Conservation (phyloP, 2,329 filamentous ascomycete genomes). For the Stachybotrys echinatus region DNA sequence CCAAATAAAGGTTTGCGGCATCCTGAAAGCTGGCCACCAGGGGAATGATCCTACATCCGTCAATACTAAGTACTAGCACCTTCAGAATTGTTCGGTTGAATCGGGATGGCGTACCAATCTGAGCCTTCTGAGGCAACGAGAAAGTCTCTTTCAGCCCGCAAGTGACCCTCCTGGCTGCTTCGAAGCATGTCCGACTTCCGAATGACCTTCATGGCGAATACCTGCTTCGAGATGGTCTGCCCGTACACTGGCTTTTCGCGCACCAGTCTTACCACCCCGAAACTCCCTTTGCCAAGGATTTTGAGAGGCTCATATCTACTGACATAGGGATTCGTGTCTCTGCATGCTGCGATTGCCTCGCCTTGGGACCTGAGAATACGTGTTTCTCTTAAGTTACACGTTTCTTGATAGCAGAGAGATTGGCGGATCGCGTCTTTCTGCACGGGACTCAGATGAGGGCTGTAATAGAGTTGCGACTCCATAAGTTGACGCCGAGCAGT, state of each 20-base stretch:
- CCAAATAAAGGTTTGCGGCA: conserved; percentile 74
- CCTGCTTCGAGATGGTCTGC: conserved; percentile 35
- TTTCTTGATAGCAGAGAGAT: conserved; percentile 63
- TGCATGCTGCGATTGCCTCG: conserved; percentile 11
- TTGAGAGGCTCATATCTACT: conserved; percentile 69
- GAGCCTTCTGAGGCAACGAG: conserved; percentile 85
- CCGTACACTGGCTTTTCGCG: conserved; percentile 49
- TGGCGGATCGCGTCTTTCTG: conserved; percentile 50
- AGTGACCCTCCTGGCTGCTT: conserved; percentile 85
- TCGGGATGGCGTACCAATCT: conserved; percentile 51
- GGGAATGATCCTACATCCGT: conserved; percentile 65
- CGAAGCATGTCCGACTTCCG: conserved; percentile 89
- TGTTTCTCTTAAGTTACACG: conserved; percentile 66
- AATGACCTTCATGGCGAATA: conserved; percentile 97
- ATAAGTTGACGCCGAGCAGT: conserved; percentile 25
- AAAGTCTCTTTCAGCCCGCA: conserved; percentile 88
- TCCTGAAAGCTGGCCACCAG: conserved; percentile 89
- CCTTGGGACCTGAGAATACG: conserved; percentile 64
- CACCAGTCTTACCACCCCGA: conserved; percentile 85
- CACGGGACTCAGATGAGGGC: conserved; percentile 43
- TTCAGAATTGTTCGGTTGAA: background rate
- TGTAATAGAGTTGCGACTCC: conserved; percentile 49
- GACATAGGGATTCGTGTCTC: conserved; percentile 8
- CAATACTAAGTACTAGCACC: background rate
- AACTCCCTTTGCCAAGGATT: conserved; percentile 86